These are phyloP conservation scores for Quercus aquifolioides DNA, from an alignment of 306 rosid species.

Conservation along the genomic window DNA sequence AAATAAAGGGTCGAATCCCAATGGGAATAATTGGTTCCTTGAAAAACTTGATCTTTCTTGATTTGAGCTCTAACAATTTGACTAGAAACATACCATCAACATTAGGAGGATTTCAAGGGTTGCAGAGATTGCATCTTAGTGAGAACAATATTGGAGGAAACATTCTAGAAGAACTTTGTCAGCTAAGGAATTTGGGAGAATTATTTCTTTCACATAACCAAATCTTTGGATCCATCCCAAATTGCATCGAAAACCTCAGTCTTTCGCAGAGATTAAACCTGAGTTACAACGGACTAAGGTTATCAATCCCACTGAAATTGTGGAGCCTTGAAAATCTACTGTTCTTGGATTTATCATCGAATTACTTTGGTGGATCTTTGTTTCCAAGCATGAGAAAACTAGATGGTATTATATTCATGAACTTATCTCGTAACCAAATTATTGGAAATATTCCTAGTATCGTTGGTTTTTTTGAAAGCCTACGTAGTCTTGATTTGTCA, in stretches of 20 bases:
- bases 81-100: neutral
- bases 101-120: neutral
- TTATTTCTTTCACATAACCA: too few species aligned
- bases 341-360: neutral
- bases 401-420: accelerated
- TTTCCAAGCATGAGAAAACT: too few species aligned
- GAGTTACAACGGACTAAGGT: neutral
- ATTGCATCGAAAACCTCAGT: too few species aligned
- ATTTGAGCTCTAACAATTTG: neutral
- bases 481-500: too few species aligned
- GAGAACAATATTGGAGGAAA: neutral
- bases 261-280: too few species aligned
- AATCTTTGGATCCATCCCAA: too few species aligned
- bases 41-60: neutral
- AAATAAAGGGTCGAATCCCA: neutral
- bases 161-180: neutral
- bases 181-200: neutral
- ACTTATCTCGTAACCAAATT: neutral
- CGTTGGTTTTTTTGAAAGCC: too few species aligned
- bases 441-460: too few species aligned
- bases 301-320: neutral
- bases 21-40: neutral
- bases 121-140: neutral
- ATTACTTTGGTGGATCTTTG: accelerated
- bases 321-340: neutral